phyloP scores from a whole-genome alignment of 2,329 filamentous ascomycete species.

The Tympanopsis confertula region DNA sequence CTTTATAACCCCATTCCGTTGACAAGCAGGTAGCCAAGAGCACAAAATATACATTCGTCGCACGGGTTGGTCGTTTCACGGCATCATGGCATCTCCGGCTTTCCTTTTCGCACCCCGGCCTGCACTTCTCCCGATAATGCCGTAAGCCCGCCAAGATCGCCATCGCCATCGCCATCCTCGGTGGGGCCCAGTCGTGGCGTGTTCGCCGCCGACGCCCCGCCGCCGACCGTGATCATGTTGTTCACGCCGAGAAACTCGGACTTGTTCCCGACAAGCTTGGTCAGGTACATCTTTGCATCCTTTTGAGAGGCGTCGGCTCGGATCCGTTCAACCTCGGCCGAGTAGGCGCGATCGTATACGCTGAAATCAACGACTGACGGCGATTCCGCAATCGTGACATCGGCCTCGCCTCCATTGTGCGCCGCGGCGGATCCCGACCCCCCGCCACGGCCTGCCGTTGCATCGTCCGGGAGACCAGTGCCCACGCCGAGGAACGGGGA shows the following conservation, averaged over 20 bases:
- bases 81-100: no score
- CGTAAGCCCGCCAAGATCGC: no score
- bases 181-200: no score
- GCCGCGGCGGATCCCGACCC: no score
- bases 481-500: conserved; percentile 69
- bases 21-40: no score
- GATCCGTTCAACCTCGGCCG: conserved; percentile 70
- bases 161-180: no score
- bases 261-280: conserved; percentile 31
- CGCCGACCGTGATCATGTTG: conserved; percentile 23
- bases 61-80: no score
- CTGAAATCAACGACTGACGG: conserved; percentile 75
- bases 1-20: no score
- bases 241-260: conserved; percentile 24
- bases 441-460: conserved; percentile 9
- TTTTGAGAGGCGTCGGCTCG: conserved; percentile 25
- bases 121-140: no score
- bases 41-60: no score
- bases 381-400: conserved; percentile 62
- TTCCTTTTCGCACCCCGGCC: no score
- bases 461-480: conserved; percentile 39
- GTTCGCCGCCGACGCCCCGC: no score
- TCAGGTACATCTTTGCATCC: conserved; percentile 29
- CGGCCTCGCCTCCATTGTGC: conserved; percentile 18
- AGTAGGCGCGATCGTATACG: conserved; percentile 81